Evolutionary conservation across 306 rosid species (phyloP), one percentile per base, ranked within the genome.

Genomic region (Acacia crassicarpa): DNA sequence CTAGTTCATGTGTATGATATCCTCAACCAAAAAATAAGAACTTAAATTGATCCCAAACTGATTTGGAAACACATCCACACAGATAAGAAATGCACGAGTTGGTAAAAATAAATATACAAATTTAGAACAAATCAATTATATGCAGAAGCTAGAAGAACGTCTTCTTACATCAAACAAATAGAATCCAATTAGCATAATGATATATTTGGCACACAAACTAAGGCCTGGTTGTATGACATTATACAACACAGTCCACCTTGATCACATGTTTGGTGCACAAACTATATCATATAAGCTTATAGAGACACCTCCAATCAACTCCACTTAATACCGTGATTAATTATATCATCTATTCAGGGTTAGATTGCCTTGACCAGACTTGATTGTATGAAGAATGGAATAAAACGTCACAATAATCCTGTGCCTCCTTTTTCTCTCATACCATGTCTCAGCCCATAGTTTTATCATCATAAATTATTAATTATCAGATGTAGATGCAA

Each of bases 141-240:
- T 67, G 45, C 80, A 75, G 53, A n/a, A 62, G 12, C 77, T 49
- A 78, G 43, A 85, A 73, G 40, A 58, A 59, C 23, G 56, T 66
- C 9, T 65, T 65, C 35, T 49, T 5, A 27, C 4, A 27, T 16
- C 71, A 30, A 71, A 15, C 11, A 10, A 62, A 63, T 69, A 76
- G 15, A 38, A 23, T 67, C 48, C 16, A 67, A 38, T 35, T 67
- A 67, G 20, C 48, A 67, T 38, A 67, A 19, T 3, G 0, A 38
- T 17, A 48, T 67, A 13, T 63, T 14, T 30, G 43, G 41, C 69
- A 30, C 43, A 63, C 20, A 25, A 62, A 14, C 16, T 13, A 25
- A 62, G 67, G 38, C 67, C 40, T 63, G 41, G 38, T 30, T 63
- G 41, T 14, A 63, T 6, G 4, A 30, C 11, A 14, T 30, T 15